Base-by-base conservation (phyloP, 2,329 filamentous ascomycete species). In the Talaromyces albobiverticillius region DNA sequence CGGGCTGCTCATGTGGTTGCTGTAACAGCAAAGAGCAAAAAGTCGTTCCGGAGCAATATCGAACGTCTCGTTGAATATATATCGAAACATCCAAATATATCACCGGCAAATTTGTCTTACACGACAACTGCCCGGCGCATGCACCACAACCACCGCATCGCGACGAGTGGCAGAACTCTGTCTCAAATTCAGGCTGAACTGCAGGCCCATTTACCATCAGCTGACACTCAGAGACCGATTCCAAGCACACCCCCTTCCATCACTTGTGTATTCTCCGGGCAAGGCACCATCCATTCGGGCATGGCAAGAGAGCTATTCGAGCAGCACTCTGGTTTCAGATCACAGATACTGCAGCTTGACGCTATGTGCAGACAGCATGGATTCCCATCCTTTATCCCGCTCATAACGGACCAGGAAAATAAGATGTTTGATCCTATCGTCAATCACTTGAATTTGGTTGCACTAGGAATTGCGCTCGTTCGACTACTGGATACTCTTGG, bases 81-180 rank as follows among this genome's bases (percentile, higher is more conserved):
- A 1, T 36, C 32, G 8, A 3, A 26, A 18, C 72, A 79, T 0
- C 74, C 78, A 5, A 75, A 76, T 1, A 36, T 62, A 0, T 76
- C 77, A 0, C 61, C 86, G 2, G 73, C 76, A 0, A 70, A 81
- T 51, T 67, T 87, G 1, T 79, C 83, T 0, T 87, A 86, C 68
- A 83, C 82, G 1, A 83, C 79, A 0, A 86, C 83, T 1, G 84
- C 85, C 10, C 78, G 84, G 23, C 79, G 80, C 41, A 79, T 82
- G 13, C 84, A 85, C 61, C 81, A 82, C 51, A 57, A 46, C 29
- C 59, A 56, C 40, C 58, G 48, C n/a, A 50, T 29, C 20, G 50
- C 14, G 16, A 40, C 56, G 23, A 6, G 38, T 13, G 56, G 45
- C 13, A 42, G 48, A 13, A 41, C 45, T 11, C 25, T 45, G 23